Base-by-base conservation (phyloP, 345 rosid genomes). In the Aethionema arabicum region DNA sequence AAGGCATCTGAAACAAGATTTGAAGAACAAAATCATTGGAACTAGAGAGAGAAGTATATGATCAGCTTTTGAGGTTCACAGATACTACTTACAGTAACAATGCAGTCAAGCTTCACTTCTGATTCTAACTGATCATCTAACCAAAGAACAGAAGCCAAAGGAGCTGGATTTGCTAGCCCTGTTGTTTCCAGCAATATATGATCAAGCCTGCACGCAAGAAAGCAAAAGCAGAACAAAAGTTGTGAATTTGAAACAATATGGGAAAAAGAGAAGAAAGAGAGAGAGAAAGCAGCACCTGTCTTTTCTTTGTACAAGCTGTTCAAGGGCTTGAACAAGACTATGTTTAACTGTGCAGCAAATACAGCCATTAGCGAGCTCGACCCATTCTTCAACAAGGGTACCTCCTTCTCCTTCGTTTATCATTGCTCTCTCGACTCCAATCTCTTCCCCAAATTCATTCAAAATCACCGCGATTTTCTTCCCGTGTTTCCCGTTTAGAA, bases 151-250 rank as follows among this genome's bases (percentile, higher is more conserved):
- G 97, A 87, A 5, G 98, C 97, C 53, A 87, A 65, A 15, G 97
- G 97, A 74, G 91, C 98, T 9, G 98, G 97, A 69, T 93, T 93
- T 0, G 96, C 99, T 61, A 93, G 77, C 62, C 99, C 97, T n/a
- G 99, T 89, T n/a, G 97, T 93, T 84, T 89, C 97, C 44, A 93
- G 74, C 66, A 93, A 74, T 62, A 93, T 93, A 69, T 89, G 97
- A 81, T 93, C 99, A 40, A 89, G 91, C 70, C 95, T 87, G 60
- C 65, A 62, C 21, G 8, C 36, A 59, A 57, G 40, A 55, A 56
- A 59, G 39, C 40, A 65, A 40, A 42, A 55, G 33, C 43, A 27
- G 32, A 66, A 7, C 4, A 21, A 55, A 15, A 33, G 13, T 53
- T 5, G 3, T 16, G 32, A 37, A 2, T 16, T 16, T 7, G 32